Base-by-base conservation (phyloP, 257 asterid species). In the Eustoma russellianum region DNA sequence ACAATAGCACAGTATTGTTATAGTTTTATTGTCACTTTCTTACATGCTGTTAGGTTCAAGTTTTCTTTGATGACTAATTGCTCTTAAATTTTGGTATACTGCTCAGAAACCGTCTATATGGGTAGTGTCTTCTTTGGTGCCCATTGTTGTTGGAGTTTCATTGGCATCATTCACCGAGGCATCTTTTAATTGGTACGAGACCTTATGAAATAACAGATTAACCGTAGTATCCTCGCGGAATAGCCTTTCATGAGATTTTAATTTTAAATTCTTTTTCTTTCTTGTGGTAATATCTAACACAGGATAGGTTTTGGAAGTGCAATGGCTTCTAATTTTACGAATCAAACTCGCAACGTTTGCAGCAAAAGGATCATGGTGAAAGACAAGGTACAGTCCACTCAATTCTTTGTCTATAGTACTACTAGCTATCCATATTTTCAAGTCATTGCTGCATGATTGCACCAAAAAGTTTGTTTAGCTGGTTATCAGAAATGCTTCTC, bases 251-350 rank as follows among this genome's bases (percentile, higher is more conserved):
- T 24, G 3, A 1, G 28, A 41, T 47, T 63, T 46, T 15, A 14
- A 49, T 13, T 40, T 59, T 3, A 18, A 8, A 16, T 24, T 7
- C 14, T 59, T 17, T 46, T 17, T 6, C 9, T 18, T 7, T 17
- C n/a, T n/a, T n/a, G n/a, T n/a, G n/a, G n/a, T 16, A 35, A 19
- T 6, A 10, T 49, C 40, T 41, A 50, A 46, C 63, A 59, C 85
- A 89, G 95, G 97, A 66, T 83, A 52, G 97, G 95, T 56, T 86
- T 89, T 49, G 70, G 84, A 52, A 79, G 83, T 44, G 95, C 97
- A 59, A 86, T 89, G 97, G 93, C 97, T 57, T 89, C 97, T n/a
- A 89, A 89, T 64, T 67, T 86, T 33, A 81, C 87, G 52, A 89
- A 89, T 72, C 97, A 89, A 67, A 78, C 95, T 10, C 87, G 97